phyloP scores from a whole-genome alignment of 2,329 filamentous ascomycete genomes.

The Neonectria magnoliae region DNA sequence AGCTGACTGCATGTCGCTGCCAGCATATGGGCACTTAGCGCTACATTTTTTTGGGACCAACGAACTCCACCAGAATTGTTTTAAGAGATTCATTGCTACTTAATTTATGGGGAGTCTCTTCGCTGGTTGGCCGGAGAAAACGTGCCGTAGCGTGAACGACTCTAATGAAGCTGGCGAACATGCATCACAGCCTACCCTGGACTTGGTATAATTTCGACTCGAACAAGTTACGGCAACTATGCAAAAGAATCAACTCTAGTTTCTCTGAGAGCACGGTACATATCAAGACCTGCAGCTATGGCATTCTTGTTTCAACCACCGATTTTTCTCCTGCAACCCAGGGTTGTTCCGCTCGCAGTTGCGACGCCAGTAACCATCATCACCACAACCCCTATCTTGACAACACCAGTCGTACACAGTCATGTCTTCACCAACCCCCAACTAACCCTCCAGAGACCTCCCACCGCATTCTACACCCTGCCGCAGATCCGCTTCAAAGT shows the following conservation, averaged over 20 bases:
- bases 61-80: too few relatives aligned
- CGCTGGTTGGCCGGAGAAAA: background rate
- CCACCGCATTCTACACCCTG: background rate
- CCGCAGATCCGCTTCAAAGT: constrained; percentile 28
- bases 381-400: background rate
- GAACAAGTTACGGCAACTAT: background rate
- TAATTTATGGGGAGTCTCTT: background rate
- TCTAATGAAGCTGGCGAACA: background rate
- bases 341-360: background rate
- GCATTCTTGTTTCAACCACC: constrained; percentile 40
- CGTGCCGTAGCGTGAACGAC: background rate
- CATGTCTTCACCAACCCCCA: background rate
- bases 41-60: too few relatives aligned
- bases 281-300: constrained; percentile 26
- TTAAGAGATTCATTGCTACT: background rate
- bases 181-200: background rate
- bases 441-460: background rate
- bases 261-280: background rate
- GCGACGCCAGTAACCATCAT: background rate
- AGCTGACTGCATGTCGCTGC: too few relatives aligned
- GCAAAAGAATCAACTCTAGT: background rate
- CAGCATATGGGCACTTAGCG: too few relatives aligned
- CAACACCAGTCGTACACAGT: background rate
- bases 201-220: background rate
- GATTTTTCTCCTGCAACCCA: constrained; percentile 29